Percentiles rank a stretch among this genome's conserved stretches.
Conservation (phyloP, 768 basidiomycete genomes). For the Hygrophorus pudorinus region DNA sequence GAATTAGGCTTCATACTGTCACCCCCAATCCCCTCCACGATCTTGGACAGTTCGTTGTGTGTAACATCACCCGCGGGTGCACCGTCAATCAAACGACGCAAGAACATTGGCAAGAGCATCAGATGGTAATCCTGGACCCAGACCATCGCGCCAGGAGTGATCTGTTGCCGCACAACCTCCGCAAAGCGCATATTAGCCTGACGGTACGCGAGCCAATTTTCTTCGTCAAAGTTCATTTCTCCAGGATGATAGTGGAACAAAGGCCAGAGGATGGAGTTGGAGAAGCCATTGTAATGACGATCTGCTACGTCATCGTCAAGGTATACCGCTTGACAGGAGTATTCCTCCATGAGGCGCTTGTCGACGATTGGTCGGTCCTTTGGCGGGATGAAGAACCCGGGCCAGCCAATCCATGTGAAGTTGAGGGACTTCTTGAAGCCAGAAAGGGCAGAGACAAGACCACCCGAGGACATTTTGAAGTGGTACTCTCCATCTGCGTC, state of each 20-base stretch:
- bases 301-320: constrained; percentile 98
- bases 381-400: constrained; percentile 85
- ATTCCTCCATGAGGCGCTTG: constrained; percentile 87
- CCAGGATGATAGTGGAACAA: constrained; percentile 99
- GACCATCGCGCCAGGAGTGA: constrained; percentile 85
- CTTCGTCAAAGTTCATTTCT: constrained; percentile 99
- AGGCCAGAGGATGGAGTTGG: constrained; percentile 99
- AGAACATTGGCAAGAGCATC: constrained; percentile 94
- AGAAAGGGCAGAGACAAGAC: constrained; percentile 92
- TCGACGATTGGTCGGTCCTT: constrained; percentile 90
- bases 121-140: constrained; percentile 99
- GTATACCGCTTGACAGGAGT: constrained; percentile 96
- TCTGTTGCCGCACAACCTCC: constrained; percentile 71
- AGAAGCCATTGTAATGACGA: constrained; percentile 96
- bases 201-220: constrained; percentile 95
- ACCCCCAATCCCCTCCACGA: constrained; percentile 63
- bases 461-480: constrained; percentile 99
- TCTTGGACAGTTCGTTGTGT: constrained; percentile 50
- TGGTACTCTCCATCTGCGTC: constrained; percentile 89
- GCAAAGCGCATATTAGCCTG: constrained; percentile 96
- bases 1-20: no score
- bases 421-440: constrained; percentile 98
- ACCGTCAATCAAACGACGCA: constrained; percentile 84
- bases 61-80: constrained; percentile 44
- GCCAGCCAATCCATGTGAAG: constrained; percentile 98